Conservation (phyloP, 2,329 filamentous ascomycete genomes). For the Aspergillus neotritici region DNA sequence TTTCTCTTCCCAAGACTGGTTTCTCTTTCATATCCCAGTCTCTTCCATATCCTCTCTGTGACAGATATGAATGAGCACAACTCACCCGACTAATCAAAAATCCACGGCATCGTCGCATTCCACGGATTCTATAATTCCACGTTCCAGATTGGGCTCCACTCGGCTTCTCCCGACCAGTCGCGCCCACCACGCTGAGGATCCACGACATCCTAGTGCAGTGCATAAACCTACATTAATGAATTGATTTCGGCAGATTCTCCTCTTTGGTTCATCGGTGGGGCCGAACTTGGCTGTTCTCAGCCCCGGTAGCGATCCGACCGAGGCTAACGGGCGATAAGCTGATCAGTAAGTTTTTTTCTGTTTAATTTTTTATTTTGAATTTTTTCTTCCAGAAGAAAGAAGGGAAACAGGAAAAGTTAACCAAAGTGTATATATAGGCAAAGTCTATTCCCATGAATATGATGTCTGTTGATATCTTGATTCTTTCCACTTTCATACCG, state of each 20-base stretch:
- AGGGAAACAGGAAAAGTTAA: no score
- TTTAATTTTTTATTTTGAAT: no score
- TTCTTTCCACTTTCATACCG: no score
- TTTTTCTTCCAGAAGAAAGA: no score
- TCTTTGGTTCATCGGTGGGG: constrained; percentile 1
- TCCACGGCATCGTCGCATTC: not conserved
- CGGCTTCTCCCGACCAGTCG: constrained; percentile 6
- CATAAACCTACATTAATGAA: constrained; percentile 11
- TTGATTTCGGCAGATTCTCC: constrained; percentile 3
- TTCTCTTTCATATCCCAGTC: no score
- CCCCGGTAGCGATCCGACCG: constrained; percentile 3
- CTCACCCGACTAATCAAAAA: constrained; percentile 9
- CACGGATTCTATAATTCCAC: constrained; percentile 8
- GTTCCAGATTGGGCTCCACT: constrained; percentile 7
- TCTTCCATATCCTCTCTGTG: not conserved
- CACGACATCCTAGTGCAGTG: constrained; percentile 3
- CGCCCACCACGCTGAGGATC: not conserved
- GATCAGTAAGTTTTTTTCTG: no score
- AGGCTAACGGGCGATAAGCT: not conserved
- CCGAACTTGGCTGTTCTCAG: constrained; percentile 1
- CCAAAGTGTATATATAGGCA: no score
- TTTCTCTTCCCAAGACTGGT: no score
- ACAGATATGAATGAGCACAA: constrained; percentile 2
- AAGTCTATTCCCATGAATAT: no score
- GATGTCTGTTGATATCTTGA: no score